Evolutionary conservation across 2,329 filamentous ascomycete species (phyloP).

Genomic region (Chrysoporthe deuterocubensis): DNA sequence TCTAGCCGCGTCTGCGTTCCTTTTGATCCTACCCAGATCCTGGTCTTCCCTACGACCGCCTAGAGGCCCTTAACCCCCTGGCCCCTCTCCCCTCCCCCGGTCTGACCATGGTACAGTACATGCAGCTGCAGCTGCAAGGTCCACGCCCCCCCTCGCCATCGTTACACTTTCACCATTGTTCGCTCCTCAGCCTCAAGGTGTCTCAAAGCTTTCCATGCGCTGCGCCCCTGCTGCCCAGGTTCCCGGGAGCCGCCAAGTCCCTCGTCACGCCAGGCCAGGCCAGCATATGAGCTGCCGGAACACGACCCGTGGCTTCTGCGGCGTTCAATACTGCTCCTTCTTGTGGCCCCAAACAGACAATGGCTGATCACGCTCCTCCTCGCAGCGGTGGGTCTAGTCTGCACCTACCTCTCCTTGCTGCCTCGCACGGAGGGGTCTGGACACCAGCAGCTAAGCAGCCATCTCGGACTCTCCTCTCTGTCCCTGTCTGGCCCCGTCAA

Average conservation of each 20-base stretch:
- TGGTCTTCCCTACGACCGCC: background rate
- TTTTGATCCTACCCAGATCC: background rate
- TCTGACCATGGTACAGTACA: background rate
- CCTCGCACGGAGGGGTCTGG: background rate
- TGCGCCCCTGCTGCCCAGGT: no score
- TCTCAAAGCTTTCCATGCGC: no score
- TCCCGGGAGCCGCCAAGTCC: no score
- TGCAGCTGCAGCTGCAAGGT: background rate
- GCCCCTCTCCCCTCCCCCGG: background rate
- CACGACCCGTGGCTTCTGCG: no score
- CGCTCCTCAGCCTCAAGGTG: background rate
- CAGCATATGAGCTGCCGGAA: no score
- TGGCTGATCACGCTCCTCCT: no score
- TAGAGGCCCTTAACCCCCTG: background rate
- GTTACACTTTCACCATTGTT: background rate
- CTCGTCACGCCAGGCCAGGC: no score
- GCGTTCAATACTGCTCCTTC: no score
- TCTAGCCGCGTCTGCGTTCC: no score
- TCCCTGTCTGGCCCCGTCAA: background rate
- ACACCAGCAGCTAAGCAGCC: background rate
- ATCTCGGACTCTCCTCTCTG: background rate
- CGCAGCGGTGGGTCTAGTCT: background rate
- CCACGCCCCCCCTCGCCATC: background rate
- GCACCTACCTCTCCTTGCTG: background rate
- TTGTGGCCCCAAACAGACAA: no score